A percentile compares a stretch with the other conserved stretches of the same genome.
Conservation (phyloP, 257 asterid species). For the Lantana camara region DNA sequence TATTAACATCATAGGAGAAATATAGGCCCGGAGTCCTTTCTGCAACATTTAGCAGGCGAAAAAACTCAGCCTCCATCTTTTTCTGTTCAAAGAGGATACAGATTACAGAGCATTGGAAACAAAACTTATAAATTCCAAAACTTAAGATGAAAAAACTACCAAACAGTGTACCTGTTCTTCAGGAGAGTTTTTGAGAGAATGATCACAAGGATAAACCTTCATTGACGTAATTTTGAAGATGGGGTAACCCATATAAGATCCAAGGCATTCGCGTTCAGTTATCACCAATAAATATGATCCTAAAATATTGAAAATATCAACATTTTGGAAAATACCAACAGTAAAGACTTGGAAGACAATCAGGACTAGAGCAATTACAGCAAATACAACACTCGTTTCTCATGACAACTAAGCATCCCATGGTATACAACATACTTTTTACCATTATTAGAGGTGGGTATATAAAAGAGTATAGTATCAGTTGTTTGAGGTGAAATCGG, state of each 20-base stretch:
- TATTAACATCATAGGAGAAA: conserved; percentile 93
- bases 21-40: conserved; percentile 84
- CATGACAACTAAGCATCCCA: not conserved
- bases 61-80: conserved; percentile 88
- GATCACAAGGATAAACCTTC: conserved; percentile 89
- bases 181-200: conserved; percentile 78
- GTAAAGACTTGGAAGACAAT: not conserved
- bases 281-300: conserved; percentile 87
- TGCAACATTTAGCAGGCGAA: conserved; percentile 80
- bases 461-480: not conserved
- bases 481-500: too few relatives aligned
- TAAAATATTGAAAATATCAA: conserved; percentile 36
- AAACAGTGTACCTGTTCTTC: conserved; percentile 75
- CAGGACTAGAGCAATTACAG: conserved; percentile 2
- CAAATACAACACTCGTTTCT: conserved; percentile 11
- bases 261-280: conserved; percentile 88
- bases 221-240: conserved; percentile 76
- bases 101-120: conserved; percentile 29
- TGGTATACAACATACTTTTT: not conserved
- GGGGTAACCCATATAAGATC: conserved; percentile 85
- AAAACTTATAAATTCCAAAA: conserved; percentile 18
- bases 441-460: conserved; percentile 9
- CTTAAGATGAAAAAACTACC: conserved; percentile 23
- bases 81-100: conserved; percentile 59
- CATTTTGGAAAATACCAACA: conserved; percentile 14